phyloP scores from a whole-genome alignment of 2,329 filamentous ascomycete genomes.

The Penicillium polonicum region DNA sequence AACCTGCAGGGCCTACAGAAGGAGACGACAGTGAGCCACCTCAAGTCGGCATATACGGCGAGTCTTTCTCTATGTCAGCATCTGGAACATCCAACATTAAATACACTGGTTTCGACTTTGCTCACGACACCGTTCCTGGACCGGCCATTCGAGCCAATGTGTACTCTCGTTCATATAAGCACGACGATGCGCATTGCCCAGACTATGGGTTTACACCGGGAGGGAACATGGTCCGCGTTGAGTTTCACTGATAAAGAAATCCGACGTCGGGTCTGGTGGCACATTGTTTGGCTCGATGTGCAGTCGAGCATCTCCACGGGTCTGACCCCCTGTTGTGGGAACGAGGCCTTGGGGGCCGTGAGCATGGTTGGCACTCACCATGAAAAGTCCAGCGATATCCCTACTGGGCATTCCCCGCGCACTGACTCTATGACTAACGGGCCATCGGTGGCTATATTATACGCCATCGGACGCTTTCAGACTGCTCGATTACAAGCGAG shows the following conservation, averaged over 20 bases:
- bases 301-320: slow-evolving; percentile 22
- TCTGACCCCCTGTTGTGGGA: slow-evolving; percentile 14
- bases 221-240: background rate
- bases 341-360: background rate
- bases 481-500: background rate
- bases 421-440: background rate
- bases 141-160: background rate
- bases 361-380: background rate
- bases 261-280: slow-evolving; percentile 20
- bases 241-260: slow-evolving; percentile 9
- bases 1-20: background rate
- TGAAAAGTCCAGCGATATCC: background rate
- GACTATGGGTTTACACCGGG: background rate
- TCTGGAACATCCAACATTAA: background rate
- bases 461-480: background rate
- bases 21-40: background rate
- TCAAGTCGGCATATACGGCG: background rate
- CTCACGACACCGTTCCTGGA: background rate
- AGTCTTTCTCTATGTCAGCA: background rate
- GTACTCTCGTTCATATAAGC: background rate
- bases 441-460: background rate
- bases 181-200: background rate
- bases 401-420: background rate
- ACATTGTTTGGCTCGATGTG: slow-evolving; percentile 23
- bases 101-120: background rate